These are phyloP conservation scores for Lecanicillium sp. DNA, from an alignment of 2,329 filamentous ascomycete species.

Conservation along the genomic window DNA sequence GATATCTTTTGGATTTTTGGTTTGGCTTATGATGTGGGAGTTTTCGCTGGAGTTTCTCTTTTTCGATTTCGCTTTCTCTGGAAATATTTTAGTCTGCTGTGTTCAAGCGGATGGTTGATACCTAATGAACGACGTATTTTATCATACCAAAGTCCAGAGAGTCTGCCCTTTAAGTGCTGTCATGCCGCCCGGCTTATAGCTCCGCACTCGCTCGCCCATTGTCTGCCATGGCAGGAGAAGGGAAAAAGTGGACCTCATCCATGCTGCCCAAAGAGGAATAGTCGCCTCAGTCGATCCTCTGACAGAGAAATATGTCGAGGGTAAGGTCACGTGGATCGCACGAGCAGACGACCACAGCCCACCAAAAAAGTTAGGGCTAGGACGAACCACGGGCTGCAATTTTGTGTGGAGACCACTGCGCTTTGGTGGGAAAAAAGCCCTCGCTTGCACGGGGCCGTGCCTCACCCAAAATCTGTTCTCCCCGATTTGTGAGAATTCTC, in stretches of 20 bases:
- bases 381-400: not conserved
- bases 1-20: too few species aligned
- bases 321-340: constrained; percentile 25
- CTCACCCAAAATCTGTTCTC: constrained; percentile 6
- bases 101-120: constrained; percentile 6
- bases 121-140: constrained; percentile 8
- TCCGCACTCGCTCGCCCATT: too few species aligned
- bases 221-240: too few species aligned
- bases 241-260: too few species aligned
- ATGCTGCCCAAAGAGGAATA: not conserved
- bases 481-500: constrained; percentile 20
- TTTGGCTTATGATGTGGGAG: too few species aligned
- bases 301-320: constrained; percentile 8
- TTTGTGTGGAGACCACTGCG: constrained; percentile 1
- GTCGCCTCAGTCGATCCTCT: not conserved
- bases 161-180: too few species aligned
- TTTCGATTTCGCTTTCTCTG: not conserved
- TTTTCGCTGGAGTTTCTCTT: not conserved
- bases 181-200: too few species aligned
- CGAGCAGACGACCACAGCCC: constrained; percentile 14
- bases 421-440: constrained; percentile 26
- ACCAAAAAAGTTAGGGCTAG: constrained; percentile 27
- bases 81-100: not conserved
- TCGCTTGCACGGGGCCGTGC: not conserved
- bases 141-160: not conserved